Conservation (phyloP, 2,329 filamentous ascomycete species). For the Ilyonectria sp. region DNA sequence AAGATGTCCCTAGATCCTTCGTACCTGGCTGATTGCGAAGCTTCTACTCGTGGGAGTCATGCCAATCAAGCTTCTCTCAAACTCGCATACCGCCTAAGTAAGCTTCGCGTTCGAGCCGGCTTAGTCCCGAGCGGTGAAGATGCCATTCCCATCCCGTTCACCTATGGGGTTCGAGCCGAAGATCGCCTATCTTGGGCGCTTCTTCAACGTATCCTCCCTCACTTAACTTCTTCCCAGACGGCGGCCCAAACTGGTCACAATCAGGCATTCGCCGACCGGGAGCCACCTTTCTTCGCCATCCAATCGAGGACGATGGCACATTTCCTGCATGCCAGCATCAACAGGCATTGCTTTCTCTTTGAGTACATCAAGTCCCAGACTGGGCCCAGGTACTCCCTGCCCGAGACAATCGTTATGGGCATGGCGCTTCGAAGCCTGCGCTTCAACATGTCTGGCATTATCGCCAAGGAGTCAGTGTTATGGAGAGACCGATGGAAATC, state of each 20-base stretch:
- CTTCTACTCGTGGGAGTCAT: not conserved
- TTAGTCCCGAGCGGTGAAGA: not conserved
- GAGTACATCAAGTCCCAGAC: conserved; percentile 11
- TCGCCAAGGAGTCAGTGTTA: conserved; percentile 4
- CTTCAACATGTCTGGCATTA: conserved; percentile 3
- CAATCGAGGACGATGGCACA: conserved; percentile 1
- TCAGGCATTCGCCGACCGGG: not conserved
- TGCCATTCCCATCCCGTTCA: not conserved
- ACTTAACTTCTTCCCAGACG: not conserved
- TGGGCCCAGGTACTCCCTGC: not conserved
- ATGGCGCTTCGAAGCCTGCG: conserved; percentile 1
- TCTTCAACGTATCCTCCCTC: not conserved
- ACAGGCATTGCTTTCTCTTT: conserved; percentile 15
- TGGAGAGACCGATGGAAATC: conserved; percentile 2
- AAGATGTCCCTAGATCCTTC: conserved; percentile 1
- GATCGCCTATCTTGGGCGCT: not conserved
- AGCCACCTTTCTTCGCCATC: not conserved
- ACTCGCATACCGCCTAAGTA: not conserved
- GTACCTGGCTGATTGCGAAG: conserved; percentile 2
- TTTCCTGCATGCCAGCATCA: conserved; percentile 6
- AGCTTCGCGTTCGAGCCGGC: not conserved
- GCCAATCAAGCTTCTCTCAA: not conserved
- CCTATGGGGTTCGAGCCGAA: not conserved
- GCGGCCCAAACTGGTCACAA: not conserved
- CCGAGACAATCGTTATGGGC: not conserved